Base-by-base conservation (phyloP, 306 rosid genomes). In the Casuarina cunninghamiana region DNA sequence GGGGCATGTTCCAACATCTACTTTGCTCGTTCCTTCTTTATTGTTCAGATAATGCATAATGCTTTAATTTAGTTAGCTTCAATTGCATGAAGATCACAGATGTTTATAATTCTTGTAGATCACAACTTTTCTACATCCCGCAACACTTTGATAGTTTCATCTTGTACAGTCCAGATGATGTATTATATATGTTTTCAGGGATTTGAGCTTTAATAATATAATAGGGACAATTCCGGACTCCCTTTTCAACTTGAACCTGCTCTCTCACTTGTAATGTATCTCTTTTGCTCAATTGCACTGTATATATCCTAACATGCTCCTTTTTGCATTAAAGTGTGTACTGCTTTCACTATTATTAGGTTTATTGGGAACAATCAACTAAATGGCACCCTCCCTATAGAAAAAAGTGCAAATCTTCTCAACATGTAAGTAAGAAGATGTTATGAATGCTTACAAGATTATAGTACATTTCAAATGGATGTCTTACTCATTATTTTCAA, bases 181-280 rank as follows among this genome's bases (percentile, higher is more conserved):
- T 80, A 26, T 39, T 82, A 41, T 58, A 16, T 53, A 39, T 41
- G 73, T 21, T 73, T 86, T 66, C 82, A 94, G 98, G 87, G 98
- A 92, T 81, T 82, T 94, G 78, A 94, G 98, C 90, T 94, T 94
- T 92, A 94, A 94, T 80, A 89, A 87, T 72, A 73, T 94, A 72
- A 80, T 77, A 3, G 94, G 96, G 68, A 84, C 73, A 69, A 82
- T 90, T 83, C 88, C 88, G 5, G 76, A 19, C 73, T 86, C 90
- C 37, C 85, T 94, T 83, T 92, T 92, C 90, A 88, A 82, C 75
- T 67, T 90, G 93, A 91, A 80, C 54, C 80, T 57, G 2, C 93
- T 94, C 32, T 2, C 82, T 12, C 3, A 7, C 85, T 88, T 94
- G 98, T 94, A 94, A 88, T 76, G 73, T 81, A 69, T 13, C 42